Percentiles rank a stretch among this genome's conserved stretches.
Evolutionary conservation across 768 basidiomycete genomes (phyloP).

Genomic region (Leccinum sublutescens): DNA sequence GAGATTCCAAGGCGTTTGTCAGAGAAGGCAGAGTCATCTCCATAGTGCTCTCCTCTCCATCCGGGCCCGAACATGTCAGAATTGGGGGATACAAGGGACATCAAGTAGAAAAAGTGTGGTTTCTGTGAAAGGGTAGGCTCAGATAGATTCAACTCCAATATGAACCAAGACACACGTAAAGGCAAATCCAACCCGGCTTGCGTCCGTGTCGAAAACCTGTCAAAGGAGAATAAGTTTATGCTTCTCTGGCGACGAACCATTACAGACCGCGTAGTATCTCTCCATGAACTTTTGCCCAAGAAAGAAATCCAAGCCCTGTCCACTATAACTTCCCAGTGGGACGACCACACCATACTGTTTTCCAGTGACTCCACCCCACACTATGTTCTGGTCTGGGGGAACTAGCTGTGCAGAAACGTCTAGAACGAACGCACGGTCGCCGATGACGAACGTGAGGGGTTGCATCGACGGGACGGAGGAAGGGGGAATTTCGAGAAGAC

Average conservation of each 20-base stretch:
- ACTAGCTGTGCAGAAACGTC: neutral
- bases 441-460: constrained; percentile 10
- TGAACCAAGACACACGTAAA: neutral
- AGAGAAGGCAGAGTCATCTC: neutral
- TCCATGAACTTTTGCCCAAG: neutral
- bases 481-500: constrained; percentile 13
- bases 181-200: neutral
- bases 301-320: neutral
- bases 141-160: no score
- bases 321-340: neutral
- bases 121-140: neutral
- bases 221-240: neutral
- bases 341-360: neutral
- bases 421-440: neutral
- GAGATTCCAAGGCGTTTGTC: neutral
- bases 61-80: neutral
- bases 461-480: constrained; percentile 12
- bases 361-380: neutral
- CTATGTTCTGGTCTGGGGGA: neutral
- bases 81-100: neutral
- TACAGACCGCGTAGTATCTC: neutral
- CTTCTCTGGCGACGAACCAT: neutral
- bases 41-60: neutral
- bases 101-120: neutral
- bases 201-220: neutral